Conservation (phyloP, 768 basidiomycete species). For the Agrocybe praecox region DNA sequence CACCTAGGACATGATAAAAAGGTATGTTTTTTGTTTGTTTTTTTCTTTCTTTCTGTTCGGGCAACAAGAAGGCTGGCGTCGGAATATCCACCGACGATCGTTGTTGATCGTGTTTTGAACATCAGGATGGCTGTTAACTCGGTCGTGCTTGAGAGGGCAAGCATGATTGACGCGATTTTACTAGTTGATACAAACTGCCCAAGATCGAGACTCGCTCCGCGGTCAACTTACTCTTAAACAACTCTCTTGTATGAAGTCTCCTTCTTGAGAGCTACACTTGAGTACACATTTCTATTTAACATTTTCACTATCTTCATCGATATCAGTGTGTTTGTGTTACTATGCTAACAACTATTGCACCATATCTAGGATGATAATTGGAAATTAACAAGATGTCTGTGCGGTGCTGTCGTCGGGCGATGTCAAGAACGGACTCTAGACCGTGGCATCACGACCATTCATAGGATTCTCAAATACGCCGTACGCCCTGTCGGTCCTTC, state of each 20-base stretch:
- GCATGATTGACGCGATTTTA: slow-evolving; percentile 33
- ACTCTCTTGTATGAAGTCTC: slow-evolving; percentile 76
- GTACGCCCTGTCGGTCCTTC: slow-evolving; percentile 68
- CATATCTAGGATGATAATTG: slow-evolving; percentile 60
- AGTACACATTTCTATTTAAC: slow-evolving; percentile 58
- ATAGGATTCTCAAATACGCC: slow-evolving; percentile 83
- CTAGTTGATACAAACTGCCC: slow-evolving; percentile 97
- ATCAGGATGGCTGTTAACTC: slow-evolving; percentile 8
- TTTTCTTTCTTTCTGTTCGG: slow-evolving; percentile 39
- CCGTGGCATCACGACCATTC: slow-evolving; percentile 42
- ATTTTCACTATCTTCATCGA: slow-evolving; percentile 15
- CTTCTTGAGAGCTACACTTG: slow-evolving; percentile 88
- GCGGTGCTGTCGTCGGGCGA: slow-evolving; percentile 82
- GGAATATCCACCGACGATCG: slow-evolving; percentile 66
- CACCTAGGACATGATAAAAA: slow-evolving; percentile 44
- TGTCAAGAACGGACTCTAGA: slow-evolving; percentile 51
- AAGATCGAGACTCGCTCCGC: slow-evolving; percentile 44
- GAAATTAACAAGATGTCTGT: slow-evolving; percentile 71
- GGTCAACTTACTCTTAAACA: slow-evolving; percentile 60
- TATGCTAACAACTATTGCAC: slow-evolving; percentile 6
- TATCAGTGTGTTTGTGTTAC: slow-evolving; percentile 3
- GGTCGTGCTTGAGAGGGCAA: slow-evolving; percentile 17
- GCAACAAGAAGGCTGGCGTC: slow-evolving; percentile 94
- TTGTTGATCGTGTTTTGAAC: slow-evolving; percentile 18
- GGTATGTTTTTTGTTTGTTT: slow-evolving; percentile 49